Evolutionary conservation across 2,329 filamentous ascomycete genomes (phyloP).

Genomic region (Ambrosiella xylebori): DNA sequence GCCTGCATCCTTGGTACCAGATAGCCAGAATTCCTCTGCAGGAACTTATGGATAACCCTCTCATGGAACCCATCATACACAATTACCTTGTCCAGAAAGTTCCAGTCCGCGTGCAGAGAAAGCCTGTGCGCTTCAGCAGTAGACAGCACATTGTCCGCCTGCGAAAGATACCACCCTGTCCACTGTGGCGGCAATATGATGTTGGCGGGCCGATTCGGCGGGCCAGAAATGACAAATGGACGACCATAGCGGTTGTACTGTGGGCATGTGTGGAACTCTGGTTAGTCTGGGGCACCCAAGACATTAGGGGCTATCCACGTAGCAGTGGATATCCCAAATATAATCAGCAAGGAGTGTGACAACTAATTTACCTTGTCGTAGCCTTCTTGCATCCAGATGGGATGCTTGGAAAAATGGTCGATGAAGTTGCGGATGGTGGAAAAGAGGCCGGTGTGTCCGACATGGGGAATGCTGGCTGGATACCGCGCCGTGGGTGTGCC

Average conservation of each 20-base stretch:
- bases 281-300: neutral
- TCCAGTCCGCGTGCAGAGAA: conserved; percentile 24
- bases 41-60: conserved; percentile 27
- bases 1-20: conserved; percentile 25
- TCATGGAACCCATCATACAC: conserved; percentile 24
- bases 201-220: conserved; percentile 25
- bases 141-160: conserved; percentile 28
- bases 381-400: conserved; percentile 26
- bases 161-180: conserved; percentile 29
- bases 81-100: conserved; percentile 24
- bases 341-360: neutral
- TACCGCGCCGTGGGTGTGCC: conserved; percentile 22
- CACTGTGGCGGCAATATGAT: conserved; percentile 28
- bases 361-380: conserved; percentile 23
- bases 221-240: conserved; percentile 26
- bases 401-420: conserved; percentile 23
- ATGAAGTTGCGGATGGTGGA: conserved; percentile 25
- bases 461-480: conserved; percentile 23
- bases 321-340: neutral
- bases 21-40: conserved; percentile 24
- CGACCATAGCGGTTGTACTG: conserved; percentile 26
- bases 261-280: neutral
- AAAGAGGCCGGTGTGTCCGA: conserved; percentile 24
- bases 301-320: neutral
- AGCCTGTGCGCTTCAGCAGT: conserved; percentile 25